phyloP scores from a whole-genome alignment of 2,329 filamentous ascomycete species.

The Rhytidhysteron rufulum region DNA sequence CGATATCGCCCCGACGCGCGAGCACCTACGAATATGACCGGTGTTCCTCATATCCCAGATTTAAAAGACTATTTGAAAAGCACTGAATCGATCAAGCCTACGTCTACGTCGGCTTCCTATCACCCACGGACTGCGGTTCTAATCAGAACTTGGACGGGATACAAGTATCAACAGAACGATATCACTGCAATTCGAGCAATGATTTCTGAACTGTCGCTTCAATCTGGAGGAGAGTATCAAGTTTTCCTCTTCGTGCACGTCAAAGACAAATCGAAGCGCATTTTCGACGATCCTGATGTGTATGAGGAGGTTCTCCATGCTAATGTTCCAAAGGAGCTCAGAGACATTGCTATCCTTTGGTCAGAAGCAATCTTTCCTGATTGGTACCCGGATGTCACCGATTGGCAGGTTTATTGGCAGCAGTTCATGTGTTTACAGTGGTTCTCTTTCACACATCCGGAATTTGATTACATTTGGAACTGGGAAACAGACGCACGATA shows the following conservation, averaged over 20 bases:
- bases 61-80: slow-evolving; percentile 1
- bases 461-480: slow-evolving; percentile 79
- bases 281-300: slow-evolving; percentile 56
- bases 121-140: slow-evolving; percentile 44
- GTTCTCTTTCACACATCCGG: slow-evolving; percentile 70
- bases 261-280: slow-evolving; percentile 52
- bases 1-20: slow-evolving; percentile 51
- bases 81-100: slow-evolving; percentile 1
- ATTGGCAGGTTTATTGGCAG: slow-evolving; percentile 49
- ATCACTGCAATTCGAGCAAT: slow-evolving; percentile 44
- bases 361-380: slow-evolving; percentile 54
- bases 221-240: slow-evolving; percentile 46
- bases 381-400: slow-evolving; percentile 47
- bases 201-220: slow-evolving; percentile 43
- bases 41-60: slow-evolving; percentile 21
- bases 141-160: slow-evolving; percentile 46
- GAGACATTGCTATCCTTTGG: slow-evolving; percentile 69
- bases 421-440: slow-evolving; percentile 73
- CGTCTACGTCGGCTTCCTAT: slow-evolving; percentile 27
- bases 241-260: slow-evolving; percentile 48
- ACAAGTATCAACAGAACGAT: slow-evolving; percentile 46
- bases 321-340: slow-evolving; percentile 66
- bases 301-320: slow-evolving; percentile 60
- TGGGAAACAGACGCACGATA: slow-evolving; percentile 82
- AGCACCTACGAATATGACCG: slow-evolving; percentile 27